phyloP scores from a whole-genome alignment of 2,329 filamentous ascomycete species.

The Ceratocystis cubensis region DNA sequence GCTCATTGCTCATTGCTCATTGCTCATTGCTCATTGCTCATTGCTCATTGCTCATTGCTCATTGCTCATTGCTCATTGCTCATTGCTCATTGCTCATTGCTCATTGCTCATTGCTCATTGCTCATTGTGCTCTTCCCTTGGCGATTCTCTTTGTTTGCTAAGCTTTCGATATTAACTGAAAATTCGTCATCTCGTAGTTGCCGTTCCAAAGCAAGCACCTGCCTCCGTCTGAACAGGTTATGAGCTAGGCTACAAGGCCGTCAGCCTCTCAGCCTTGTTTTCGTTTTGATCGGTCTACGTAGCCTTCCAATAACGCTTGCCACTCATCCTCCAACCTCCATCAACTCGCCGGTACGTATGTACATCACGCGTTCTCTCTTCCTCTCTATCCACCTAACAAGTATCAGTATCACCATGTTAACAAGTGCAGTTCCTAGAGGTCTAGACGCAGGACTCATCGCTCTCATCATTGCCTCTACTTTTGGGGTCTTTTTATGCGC shows the following conservation, averaged over 20 bases:
- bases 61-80: too few species aligned
- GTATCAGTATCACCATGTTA: slow-evolving; percentile 5
- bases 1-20: too few species aligned
- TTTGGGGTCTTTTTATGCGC: slow-evolving; percentile 20
- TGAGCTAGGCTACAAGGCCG: background rate
- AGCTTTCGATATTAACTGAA: background rate
- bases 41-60: too few species aligned
- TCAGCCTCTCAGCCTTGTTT: slow-evolving; percentile 9
- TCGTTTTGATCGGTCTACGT: background rate
- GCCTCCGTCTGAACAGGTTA: background rate
- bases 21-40: too few species aligned
- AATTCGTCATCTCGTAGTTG: slow-evolving; percentile 16
- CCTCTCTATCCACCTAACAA: background rate
- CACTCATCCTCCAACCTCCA: background rate
- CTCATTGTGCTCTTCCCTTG: background rate
- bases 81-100: too few species aligned
- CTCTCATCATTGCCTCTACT: slow-evolving; percentile 16
- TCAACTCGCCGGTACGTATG: slow-evolving; percentile 2
- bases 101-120: too few species aligned
- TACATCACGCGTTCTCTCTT: background rate
- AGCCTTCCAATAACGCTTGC: slow-evolving; percentile 6
- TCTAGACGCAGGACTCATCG: slow-evolving; percentile 16
- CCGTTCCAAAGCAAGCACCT: background rate
- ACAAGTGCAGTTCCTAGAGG: background rate
- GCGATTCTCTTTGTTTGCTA: slow-evolving; percentile 21